Percentiles rank a stretch among this genome's conserved stretches.
phyloP scores from a whole-genome alignment of 169 alveolate genomes.

The Toxoplasma gondii region DNA sequence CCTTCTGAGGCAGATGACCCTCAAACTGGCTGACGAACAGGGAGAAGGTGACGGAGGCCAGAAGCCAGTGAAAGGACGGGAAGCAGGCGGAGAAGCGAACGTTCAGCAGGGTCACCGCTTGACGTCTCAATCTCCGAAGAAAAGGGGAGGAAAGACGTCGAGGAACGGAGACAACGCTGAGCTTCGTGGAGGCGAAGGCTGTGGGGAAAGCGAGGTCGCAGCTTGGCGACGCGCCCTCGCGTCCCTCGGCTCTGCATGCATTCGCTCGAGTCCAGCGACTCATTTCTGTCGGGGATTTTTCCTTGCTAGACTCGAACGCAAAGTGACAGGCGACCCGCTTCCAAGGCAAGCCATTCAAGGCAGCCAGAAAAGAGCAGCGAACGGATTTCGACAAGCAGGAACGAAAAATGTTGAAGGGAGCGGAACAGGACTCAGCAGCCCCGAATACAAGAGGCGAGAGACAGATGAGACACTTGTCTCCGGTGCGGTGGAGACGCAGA shows the following conservation, averaged over 20 bases:
- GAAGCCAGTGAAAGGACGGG: neutral
- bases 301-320: conserved; percentile 67
- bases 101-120: neutral
- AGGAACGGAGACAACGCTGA: neutral
- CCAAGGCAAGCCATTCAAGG: neutral
- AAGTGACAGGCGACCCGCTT: neutral
- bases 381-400: neutral
- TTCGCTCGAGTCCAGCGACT: conserved; percentile 63
- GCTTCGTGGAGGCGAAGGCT: neutral
- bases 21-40: conserved; percentile 38
- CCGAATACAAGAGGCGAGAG: no score
- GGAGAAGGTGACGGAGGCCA: neutral
- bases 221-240: conserved; percentile 27
- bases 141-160: neutral
- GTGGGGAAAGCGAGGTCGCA: neutral
- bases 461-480: no score
- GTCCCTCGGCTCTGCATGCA: conserved; percentile 36
- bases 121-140: neutral
- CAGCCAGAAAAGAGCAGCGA: neutral
- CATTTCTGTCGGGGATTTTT: conserved; percentile 77
- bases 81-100: neutral
- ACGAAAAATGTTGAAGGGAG: no score
- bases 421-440: no score
- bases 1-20: conserved; percentile 26
- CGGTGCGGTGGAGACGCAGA: neutral